A percentile compares a stretch with the other conserved stretches of the same genome.
phyloP scores from a whole-genome alignment of 2,329 filamentous ascomycete genomes.

The Aspergillus sojae region DNA sequence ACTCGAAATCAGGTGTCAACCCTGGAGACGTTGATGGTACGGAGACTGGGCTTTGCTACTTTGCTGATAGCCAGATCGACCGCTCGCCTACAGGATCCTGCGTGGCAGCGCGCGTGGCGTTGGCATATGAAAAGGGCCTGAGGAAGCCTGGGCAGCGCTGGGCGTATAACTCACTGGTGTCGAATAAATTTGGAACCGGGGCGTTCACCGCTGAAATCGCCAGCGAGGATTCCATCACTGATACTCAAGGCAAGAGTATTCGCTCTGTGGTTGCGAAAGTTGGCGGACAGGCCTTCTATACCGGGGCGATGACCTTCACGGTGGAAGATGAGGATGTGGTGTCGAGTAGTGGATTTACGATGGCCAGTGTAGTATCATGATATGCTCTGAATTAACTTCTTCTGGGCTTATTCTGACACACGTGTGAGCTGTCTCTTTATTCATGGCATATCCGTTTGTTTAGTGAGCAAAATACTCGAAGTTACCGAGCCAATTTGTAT shows the following conservation, averaged over 20 bases:
- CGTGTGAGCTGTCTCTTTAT: not conserved
- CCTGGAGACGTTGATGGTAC: conserved; percentile 25
- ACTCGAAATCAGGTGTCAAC: conserved; percentile 24
- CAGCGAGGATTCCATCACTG: conserved; percentile 12
- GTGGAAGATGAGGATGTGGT: conserved; percentile 33
- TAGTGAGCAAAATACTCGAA: not conserved
- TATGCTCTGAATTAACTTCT: not conserved
- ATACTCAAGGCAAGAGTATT: not conserved
- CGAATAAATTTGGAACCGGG: conserved; percentile 28
- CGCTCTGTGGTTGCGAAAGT: conserved; percentile 30
- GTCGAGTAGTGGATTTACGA: conserved; percentile 24
- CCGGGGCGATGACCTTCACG: conserved; percentile 31
- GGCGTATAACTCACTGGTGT: conserved; percentile 43
- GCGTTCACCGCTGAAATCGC: conserved; percentile 30
- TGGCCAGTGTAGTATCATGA: conserved; percentile 12
- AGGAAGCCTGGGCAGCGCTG: conserved; percentile 27
- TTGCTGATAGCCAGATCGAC: conserved; percentile 53
- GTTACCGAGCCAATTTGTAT: not conserved
- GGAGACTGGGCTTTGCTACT: conserved; percentile 50
- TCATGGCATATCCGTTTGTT: not conserved
- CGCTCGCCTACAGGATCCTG: conserved; percentile 44
- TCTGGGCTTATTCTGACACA: not conserved
- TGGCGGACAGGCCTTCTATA: conserved; percentile 38
- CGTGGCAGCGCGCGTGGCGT: conserved; percentile 41
- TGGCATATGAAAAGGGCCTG: conserved; percentile 36